Base-by-base conservation (phyloP, 2,329 filamentous ascomycete genomes). In the Xylariales sp. region DNA sequence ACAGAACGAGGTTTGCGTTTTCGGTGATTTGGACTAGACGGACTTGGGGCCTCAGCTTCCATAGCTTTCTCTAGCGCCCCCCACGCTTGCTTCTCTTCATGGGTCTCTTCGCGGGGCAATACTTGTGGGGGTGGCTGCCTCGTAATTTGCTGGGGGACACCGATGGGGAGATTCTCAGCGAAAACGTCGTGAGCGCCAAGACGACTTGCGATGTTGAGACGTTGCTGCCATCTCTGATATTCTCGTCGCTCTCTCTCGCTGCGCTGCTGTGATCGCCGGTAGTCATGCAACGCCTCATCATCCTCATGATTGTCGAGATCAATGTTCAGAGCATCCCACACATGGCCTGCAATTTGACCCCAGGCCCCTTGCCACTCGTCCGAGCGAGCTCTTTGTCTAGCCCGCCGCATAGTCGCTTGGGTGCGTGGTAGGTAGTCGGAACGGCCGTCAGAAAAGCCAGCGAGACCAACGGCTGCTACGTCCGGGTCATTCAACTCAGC, bases 281-380 rank as follows among this genome's bases (percentile, higher is more conserved):
- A 87, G 65, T 84, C 82, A 70, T 84, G 84, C 54, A 89, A 80
- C 16, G 79, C 78, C 74, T 86, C 83, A 67, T 93, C 91, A 62
- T 96, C 93, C 75, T 95, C 95, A 43, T 95, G 93, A 77, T 94
- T 93, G 77, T 96, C 93, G 32, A 96, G 86, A 73, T 97, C 93
- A 58, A 96, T 82, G 71, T 92, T 89, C 18, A 93, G 81, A 34
- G 87, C 86, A 74, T 94, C 90, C 75, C 86, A 90, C 64, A 91
- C 84, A 43, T 84, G 85, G 58, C 84, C 87, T 16, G 87, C 84
- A 69, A 91, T 88, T 71, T 87, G 84, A 65, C 86, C 88, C 90
- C 93, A 97, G 1, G 97, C 92, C 62, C 93, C 92, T 76, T 95
- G 91, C 95, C 95, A 97, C 53, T 97, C 92, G 54, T 87, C 91